Evolutionary conservation across 2,329 filamentous ascomycete genomes (phyloP).

Genomic region (Ceratocystiopsis brevicomis): DNA sequence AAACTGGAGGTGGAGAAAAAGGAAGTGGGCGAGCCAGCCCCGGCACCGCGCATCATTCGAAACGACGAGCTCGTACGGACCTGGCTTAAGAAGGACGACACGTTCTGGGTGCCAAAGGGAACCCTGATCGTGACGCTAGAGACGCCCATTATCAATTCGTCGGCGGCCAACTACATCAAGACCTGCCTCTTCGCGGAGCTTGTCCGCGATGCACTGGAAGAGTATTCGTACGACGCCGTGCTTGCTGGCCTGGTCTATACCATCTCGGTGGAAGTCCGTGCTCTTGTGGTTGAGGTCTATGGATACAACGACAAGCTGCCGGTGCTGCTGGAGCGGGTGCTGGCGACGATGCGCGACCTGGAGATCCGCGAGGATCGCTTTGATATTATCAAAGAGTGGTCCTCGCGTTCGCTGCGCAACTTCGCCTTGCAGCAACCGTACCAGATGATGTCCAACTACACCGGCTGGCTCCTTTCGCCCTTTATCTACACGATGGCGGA

Average conservation of each 20-base stretch:
- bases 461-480: constrained; percentile 60
- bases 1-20: constrained; percentile 91
- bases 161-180: constrained; percentile 61
- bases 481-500: constrained; percentile 65
- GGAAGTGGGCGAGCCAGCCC: constrained; percentile 56
- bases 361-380: constrained; percentile 77
- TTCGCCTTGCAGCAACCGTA: constrained; percentile 79
- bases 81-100: constrained; percentile 98
- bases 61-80: constrained; percentile 64
- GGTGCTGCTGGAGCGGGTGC: constrained; percentile 75
- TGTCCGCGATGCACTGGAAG: constrained; percentile 71
- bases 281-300: constrained; percentile 58
- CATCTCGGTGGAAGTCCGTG: constrained; percentile 51
- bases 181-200: constrained; percentile 66
- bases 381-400: constrained; percentile 72
- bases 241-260: constrained; percentile 75
- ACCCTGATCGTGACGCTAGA: constrained; percentile 66
- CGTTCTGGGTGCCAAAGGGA: constrained; percentile 93
- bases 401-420: constrained; percentile 62
- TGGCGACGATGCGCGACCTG: constrained; percentile 66
- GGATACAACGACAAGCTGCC: constrained; percentile 96
- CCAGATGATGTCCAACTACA: constrained; percentile 69
- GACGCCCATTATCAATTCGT: constrained; percentile 61
- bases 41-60: constrained; percentile 62
- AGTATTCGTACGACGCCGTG: constrained; percentile 92